Conservation (phyloP, 495 filamentous ascomycete species). For the Talaromyces liani region DNA sequence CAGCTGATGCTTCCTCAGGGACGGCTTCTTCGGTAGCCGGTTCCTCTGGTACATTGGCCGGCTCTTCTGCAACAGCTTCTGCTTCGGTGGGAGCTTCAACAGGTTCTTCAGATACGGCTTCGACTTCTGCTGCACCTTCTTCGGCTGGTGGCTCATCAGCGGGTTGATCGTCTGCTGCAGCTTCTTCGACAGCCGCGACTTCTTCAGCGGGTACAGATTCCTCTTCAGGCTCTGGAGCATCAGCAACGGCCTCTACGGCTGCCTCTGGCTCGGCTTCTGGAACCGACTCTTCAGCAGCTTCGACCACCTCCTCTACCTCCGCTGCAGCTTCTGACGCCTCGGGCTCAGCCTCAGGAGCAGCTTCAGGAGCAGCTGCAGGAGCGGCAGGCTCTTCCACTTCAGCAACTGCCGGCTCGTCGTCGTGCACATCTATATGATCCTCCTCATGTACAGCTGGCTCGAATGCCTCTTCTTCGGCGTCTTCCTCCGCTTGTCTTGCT, state of each 20-base stretch:
- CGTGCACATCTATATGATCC: conserved; percentile 1
- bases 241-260: background rate
- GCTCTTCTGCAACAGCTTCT: conserved; percentile 6
- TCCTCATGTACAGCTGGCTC: conserved; percentile 4
- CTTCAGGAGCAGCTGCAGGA: background rate
- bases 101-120: background rate
- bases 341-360: background rate
- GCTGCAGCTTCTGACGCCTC: background rate
- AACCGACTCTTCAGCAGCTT: background rate
- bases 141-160: background rate
- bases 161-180: background rate
- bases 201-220: background rate
- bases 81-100: background rate
- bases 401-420: background rate
- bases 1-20: background rate
- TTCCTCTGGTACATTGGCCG: background rate
- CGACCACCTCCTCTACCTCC: background rate
- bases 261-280: background rate
- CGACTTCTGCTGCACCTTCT: background rate
- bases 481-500: conserved; percentile 14
- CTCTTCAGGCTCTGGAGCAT: background rate
- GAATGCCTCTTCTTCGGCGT: conserved; percentile 9
- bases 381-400: background rate
- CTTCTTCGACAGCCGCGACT: background rate
- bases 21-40: background rate